phyloP scores from a whole-genome alignment of 768 basidiomycete genomes.

The Pholiota conissans region DNA sequence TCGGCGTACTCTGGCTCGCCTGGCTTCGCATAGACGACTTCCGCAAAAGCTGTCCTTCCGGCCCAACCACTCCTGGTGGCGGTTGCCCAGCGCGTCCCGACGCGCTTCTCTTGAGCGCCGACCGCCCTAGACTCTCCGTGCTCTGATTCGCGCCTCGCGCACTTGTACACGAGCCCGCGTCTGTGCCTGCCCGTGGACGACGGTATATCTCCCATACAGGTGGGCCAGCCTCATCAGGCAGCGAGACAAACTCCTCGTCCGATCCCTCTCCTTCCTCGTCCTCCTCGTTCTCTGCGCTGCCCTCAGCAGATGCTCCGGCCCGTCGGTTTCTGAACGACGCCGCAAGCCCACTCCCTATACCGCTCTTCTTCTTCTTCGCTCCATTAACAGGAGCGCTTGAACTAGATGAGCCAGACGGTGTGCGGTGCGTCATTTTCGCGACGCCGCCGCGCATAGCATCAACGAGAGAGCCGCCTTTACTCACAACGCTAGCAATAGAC shows the following conservation, averaged over 20 bases:
- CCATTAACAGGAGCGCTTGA: neutral
- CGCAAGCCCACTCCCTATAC: neutral
- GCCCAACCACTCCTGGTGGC: neutral
- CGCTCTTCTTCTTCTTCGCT: neutral
- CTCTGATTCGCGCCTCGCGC: neutral
- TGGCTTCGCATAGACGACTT: constrained; percentile 9
- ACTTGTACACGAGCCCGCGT: neutral
- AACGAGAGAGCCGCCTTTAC: neutral
- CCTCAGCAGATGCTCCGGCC: neutral
- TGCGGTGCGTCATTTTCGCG: neutral
- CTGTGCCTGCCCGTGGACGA: constrained; percentile 2
- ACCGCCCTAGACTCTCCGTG: neutral
- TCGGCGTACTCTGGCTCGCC: constrained; percentile 6
- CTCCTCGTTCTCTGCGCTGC: neutral
- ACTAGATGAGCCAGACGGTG: constrained; percentile 1
- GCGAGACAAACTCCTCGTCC: constrained; percentile 21
- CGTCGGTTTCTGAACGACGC: constrained; percentile 1
- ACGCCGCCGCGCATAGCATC: constrained; percentile 3
- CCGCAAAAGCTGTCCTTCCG: neutral
- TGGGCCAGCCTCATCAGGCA: constrained; percentile 8
- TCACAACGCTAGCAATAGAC: constrained; percentile 5
- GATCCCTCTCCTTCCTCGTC: constrained; percentile 11
- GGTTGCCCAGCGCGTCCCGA: constrained; percentile 3
- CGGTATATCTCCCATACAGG: constrained; percentile 4
- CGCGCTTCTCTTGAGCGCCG: neutral